phyloP scores from a whole-genome alignment of 139 green algal species.

The Pseudopediastrum boryanum region DNA sequence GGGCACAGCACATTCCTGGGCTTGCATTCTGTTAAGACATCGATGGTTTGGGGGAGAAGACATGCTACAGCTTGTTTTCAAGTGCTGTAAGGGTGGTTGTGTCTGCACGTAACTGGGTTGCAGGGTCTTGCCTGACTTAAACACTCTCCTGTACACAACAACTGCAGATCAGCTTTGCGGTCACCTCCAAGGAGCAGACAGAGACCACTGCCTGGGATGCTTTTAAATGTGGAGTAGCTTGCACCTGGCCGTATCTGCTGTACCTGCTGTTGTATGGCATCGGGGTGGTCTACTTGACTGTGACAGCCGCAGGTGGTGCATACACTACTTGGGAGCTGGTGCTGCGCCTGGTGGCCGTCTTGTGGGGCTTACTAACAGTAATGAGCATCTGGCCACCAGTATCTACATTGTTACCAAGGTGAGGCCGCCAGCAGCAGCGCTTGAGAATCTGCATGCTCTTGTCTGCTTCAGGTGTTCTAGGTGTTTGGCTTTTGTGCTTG shows the following conservation, averaged over 20 bases:
- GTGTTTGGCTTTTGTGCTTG: neutral
- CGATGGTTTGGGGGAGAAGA: too few species aligned
- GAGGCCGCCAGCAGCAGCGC: neutral
- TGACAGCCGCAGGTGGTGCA: neutral
- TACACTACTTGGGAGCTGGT: slow-evolving; percentile 17
- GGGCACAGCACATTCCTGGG: too few species aligned
- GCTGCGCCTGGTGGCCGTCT: slow-evolving; percentile 6
- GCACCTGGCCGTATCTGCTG: slow-evolving; percentile 15
- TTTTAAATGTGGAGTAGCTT: neutral
- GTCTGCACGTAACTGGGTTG: too few species aligned
- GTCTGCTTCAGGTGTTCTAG: neutral
- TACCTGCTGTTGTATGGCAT: neutral
- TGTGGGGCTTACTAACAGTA: slow-evolving; percentile 17
- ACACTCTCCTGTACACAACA: too few species aligned
- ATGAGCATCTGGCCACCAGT: slow-evolving; percentile 21
- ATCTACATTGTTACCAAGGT: slow-evolving; percentile 23
- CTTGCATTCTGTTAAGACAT: too few species aligned
- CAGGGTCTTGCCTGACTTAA: too few species aligned
- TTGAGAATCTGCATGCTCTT: too few species aligned
- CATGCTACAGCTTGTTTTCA: too few species aligned
- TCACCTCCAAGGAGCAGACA: slow-evolving; percentile 7
- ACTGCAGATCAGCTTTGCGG: slow-evolving; percentile 6
- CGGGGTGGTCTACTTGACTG: neutral
- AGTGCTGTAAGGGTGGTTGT: too few species aligned
- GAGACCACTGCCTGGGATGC: neutral